Evolutionary conservation across 2,329 filamentous ascomycete species (phyloP), one percentile per base, ranked within the genome.

Genomic region (Diaporthe sp.): DNA sequence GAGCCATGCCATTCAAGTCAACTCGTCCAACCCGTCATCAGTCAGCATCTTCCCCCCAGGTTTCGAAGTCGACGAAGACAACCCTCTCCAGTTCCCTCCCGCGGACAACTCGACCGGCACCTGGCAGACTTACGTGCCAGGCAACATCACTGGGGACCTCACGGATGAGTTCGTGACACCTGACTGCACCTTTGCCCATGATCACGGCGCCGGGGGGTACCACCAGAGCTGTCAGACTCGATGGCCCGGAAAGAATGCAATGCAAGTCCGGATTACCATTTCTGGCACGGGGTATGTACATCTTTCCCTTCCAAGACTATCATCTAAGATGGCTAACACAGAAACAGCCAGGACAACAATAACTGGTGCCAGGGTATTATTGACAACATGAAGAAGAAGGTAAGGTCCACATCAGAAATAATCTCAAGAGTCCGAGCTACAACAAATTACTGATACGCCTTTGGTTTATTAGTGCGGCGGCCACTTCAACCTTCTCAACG

Each of bases 21-120:
- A 66, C 61, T 33, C 61, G 7, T 66, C 61, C 5, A 47, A 9
- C 3, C 42, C 54, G 9, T 7, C 54, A 57, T 30, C 42, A 17
- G 55, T 25, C 33, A 3, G 38, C 22, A 58, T 58, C 33, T 25
- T 15, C 1, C 28, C 9, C 5, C n/a, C 35, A 10, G 35, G 35
- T 19, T 22, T 3, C 19, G 22, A 5, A 42, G 17, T 55, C 6
- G 38, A 58, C 38, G 9, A 42, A 5, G 10, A 45, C 19, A 22
- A 72, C n/a, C 54, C 69, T 19, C 69, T 72, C 17, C 28, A 72
- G 12, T 64, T 60, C 28, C 69, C 69, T 42, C 69, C 69, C 1
- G 19, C 7, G 8, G 55, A 72, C 13, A 72, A 64, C 55, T 64
- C 69, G 3, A 72, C 55, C 13, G 69, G 69, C 9, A 17, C 25